Evolutionary conservation across 1,284 basidiomycete genomes (phyloP), one percentile per base, ranked within the genome.

Genomic region (Irpex sp.): DNA sequence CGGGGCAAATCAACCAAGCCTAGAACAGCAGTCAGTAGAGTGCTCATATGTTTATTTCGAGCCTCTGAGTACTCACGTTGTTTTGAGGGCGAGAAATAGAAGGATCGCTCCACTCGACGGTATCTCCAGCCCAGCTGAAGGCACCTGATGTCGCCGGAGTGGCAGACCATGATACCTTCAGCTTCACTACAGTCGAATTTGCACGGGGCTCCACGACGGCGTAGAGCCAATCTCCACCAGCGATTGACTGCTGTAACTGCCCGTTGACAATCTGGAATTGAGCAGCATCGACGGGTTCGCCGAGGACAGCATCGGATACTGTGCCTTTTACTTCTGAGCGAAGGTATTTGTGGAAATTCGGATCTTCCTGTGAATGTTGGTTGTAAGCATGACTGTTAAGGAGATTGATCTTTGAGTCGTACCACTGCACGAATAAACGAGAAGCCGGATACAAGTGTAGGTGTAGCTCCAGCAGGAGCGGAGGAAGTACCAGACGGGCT

Each of bases 261-360:
- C 85, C 84, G 63, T 72, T 69, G 47, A 77, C 78, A 64, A 86
- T 79, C 66, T 83, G 78, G 78, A 86, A 85, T 68, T 85, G 85
- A 7, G 82, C 81, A 1, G 85, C 85, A 15, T 71, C 78, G 60
- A 69, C 71, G 38, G 81, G 81, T 58, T 78, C 77, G 13, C 83
- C 84, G 54, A 86, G 79, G 55, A 85, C 81, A 8, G 84, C 85
- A 40, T 79, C 74, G 0, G 79, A 78, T 3, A 78, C 77, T n/a
- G 76, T 81, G 66, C 75, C 75, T 26, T 73, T 69, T 0, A 77
- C 75, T 67, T 83, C 77, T 19, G 84, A 85, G 61, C 81, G 82
- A 52, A 88, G 81, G 73, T 88, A 87, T 67, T 86, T 79, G 73
- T 87, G 86, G 81, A 87, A 87, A 74, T 86, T 85, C 15, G 86